Base-by-base conservation (phyloP, 306 rosid species). In the Lotus japonicus region DNA sequence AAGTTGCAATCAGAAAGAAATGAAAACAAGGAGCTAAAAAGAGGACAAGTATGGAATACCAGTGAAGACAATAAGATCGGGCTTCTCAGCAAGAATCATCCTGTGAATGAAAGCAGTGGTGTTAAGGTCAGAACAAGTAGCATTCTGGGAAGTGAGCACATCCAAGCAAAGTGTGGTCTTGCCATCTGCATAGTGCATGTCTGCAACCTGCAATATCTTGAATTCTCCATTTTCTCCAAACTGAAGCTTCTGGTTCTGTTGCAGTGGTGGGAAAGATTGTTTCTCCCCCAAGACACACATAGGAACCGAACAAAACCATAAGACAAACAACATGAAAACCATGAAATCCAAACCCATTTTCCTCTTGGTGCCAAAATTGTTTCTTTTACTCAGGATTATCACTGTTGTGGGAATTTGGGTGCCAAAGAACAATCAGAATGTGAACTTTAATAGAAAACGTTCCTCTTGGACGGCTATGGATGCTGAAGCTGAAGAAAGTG, bases 191-290 rank as follows among this genome's bases (percentile, higher is more conserved):
- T 66, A 94, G 83, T 94, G 99, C 99, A 94, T 94, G 23, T 94
- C 99, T 52, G 97, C 98, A 52, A 94, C 96, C 70, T 94, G 98
- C 56, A 94, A 80, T 52, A 94, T 88, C 92, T 88, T 94, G 60
- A 94, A 94, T 84, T 73, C 82, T 33, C 98, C 98, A 74, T 75
- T 68, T 26, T 69, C 14, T 6, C 54, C 84, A 69, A 94, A 90
- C 45, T 84, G 66, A 51, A 94, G 86, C 81, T 77, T 79, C 79
- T 58, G 69, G 6, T 21, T 41, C 14, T 11, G 73, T 23, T 58
- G 35, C 9, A 36, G 48, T 48, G 38, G 2, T 52, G 62, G 43
- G 66, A 43, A 1, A 5, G 38, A n/a, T 58, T 9, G 82, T 46
- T 66, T 55, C 36, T 66, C 83, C 0, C 85, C 78, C 3, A 58